Evolutionary conservation across 768 basidiomycete genomes (phyloP), one percentile per base, ranked within the genome.

Genomic region (Pleurotus salmoneostramineus): DNA sequence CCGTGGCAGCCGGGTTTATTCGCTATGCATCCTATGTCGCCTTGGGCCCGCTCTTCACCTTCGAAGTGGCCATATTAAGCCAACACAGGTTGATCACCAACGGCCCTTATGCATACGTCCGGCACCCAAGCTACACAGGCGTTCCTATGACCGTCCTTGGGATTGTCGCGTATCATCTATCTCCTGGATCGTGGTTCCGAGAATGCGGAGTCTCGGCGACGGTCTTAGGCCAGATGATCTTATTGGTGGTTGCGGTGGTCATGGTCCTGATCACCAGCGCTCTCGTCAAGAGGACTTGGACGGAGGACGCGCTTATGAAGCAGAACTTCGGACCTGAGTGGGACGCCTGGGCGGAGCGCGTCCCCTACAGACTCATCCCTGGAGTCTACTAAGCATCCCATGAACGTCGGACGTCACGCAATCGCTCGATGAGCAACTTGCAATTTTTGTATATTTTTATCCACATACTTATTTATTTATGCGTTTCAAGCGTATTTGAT

Each of bases 81-180:
- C 69, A 77, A 52, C 83, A 84, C 56, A 66, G 61, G 55, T 71
- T 84, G 14, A 69, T 83, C 5, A 80, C 73, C 0, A 68, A 69
- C 32, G 82, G 82, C 1, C 81, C 80, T 0, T 84, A 84, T 62
- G 58, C 67, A 1, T 50, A 72, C 21, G 79, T 80, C 6, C 70
- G 82, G 58, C 82, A 84, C 59, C 82, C 82, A 2, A 75, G 75
- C n/a, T 83, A 83, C 60, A 66, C 72, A 1, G 79, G 78, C 2
- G 65, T 79, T 14, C 51, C 81, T 6, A 57, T 72, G 40, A 69
- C 71, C 8, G 61, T 74, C 8, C 32, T 57, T 32, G 80, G 79
- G 1, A 64, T 74, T 12, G 50, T 69, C 10, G 62, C 71, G 11
- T 75, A 73, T 66, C 71, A 76, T 63, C 65, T 65, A 7, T 68